Base-by-base conservation (phyloP, 1,284 basidiomycete species). In the Marasmius fiardii region DNA sequence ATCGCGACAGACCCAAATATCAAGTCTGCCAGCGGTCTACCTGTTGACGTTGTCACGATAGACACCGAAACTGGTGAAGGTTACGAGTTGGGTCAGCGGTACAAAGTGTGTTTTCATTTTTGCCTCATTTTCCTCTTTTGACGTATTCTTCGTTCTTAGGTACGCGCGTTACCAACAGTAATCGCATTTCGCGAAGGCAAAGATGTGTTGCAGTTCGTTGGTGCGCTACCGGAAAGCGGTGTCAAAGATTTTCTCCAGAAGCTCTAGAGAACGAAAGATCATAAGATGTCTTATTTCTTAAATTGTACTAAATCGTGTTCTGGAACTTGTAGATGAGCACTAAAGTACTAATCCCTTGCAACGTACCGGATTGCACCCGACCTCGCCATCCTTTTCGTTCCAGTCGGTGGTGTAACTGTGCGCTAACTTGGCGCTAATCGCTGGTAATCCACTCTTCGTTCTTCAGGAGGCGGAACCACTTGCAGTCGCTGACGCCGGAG, bases 111-210 rank as follows among this genome's bases (percentile, higher is more conserved):
- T 55, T 23, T 48, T 33, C 28, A 28, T 55, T 23, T 48, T 33
- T 24, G 28, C 18, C 18, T 16, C 14, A 45, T 49, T 11, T 49
- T 31, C 47, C 55, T 26, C n/a, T 3, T 52, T 18, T 47, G 55
- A 52, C 45, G 52, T 47, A 54, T 51, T 53, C 54, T 56, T 52
- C n/a, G 43, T 54, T 54, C 12, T 35, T 59, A 90, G 88, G 70
- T 90, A 56, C 69, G 74, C n/a, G 75, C 84, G 10, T 68, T 90
- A 14, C 88, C 88, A 1, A 91, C 88, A 0, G 86, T 91, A 24
- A 71, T 88, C 55, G 88, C 85, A 2, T 89, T 90, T 71, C 78
- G 74, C 54, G 77, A 83, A 44, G 88, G 86, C 16, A 63, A 80
- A 60, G 71, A 70, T 2, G 71, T 83, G 11, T 69, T 69, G 47